Evolutionary conservation across 257 asterid genomes (phyloP).

Genomic region (Fraxinus americana): DNA sequence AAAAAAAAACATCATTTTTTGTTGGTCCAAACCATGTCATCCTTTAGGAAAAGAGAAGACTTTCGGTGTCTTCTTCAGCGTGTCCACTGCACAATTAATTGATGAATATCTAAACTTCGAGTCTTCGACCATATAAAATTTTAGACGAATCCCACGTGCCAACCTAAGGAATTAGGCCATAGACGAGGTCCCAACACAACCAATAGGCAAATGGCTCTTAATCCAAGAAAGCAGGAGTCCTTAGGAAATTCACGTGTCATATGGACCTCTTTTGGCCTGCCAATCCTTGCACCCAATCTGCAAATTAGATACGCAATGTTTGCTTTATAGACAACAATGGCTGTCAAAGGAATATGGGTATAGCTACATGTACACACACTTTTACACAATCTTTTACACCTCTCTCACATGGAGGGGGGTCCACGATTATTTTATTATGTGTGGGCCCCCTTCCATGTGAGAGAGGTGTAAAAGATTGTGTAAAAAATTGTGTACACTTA

Average conservation of each 20-base stretch:
- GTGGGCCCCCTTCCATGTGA: too few relatives aligned
- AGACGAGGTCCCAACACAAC: constrained; percentile 45
- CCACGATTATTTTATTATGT: too few relatives aligned
- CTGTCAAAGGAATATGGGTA: constrained; percentile 22
- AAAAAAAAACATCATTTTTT: neutral
- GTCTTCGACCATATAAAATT: neutral
- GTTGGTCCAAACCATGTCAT: neutral
- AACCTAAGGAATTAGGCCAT: neutral
- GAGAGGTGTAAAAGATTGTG: too few relatives aligned
- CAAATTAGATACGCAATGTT: constrained; percentile 48
- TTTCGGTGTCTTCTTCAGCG: neutral
- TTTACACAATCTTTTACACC: too few relatives aligned
- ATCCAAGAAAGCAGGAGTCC: constrained; percentile 22
- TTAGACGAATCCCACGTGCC: neutral
- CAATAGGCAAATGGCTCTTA: constrained; percentile 18
- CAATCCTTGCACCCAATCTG: constrained; percentile 68
- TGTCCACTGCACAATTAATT: neutral
- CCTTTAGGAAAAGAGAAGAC: neutral
- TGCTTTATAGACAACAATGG: constrained; percentile 35
- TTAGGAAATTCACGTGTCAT: constrained; percentile 52
- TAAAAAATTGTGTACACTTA: too few relatives aligned
- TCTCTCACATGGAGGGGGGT: too few relatives aligned
- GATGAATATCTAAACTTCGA: neutral
- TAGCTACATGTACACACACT: too few relatives aligned
- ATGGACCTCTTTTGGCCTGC: constrained; percentile 49